Conservation (phyloP, 2,329 filamentous ascomycete species). For the Diaporthe velutina region DNA sequence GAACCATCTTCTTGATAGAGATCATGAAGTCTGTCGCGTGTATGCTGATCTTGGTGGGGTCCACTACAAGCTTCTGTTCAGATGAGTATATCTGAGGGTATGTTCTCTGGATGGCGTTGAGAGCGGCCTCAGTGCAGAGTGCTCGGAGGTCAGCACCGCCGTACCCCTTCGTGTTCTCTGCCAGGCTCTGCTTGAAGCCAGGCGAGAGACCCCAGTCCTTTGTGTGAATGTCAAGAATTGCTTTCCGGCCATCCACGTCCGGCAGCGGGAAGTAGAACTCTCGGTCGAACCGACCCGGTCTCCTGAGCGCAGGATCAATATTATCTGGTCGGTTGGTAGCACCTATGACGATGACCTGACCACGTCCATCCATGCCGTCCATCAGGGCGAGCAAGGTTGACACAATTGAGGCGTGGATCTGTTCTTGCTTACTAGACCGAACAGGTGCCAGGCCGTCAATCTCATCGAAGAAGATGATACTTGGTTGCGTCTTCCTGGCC, state of each 20-base stretch:
- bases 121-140: constrained; percentile 92
- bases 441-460: constrained; percentile 97
- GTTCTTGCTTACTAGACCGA: constrained; percentile 96
- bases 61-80: constrained; percentile 88
- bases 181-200: constrained; percentile 85
- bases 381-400: constrained; percentile 93
- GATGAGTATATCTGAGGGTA: constrained; percentile 97
- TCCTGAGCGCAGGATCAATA: constrained; percentile 93
- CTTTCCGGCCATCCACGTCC: constrained; percentile 80
- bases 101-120: constrained; percentile 95
- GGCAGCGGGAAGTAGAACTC: constrained; percentile 99
- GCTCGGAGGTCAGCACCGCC: constrained; percentile 95
- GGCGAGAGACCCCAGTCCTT: constrained; percentile 89
- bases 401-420: constrained; percentile 98
- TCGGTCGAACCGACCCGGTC: constrained; percentile 94
- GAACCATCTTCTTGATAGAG: constrained; percentile 94
- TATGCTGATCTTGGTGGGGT: constrained; percentile 85
- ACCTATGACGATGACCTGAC: constrained; percentile 97
- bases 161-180: constrained; percentile 93
- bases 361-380: constrained; percentile 98
- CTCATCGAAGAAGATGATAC: constrained; percentile 99
- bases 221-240: constrained; percentile 96
- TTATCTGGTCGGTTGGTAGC: constrained; percentile 98
- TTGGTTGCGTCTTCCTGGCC: constrained; percentile 93
- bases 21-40: constrained; percentile 97